Evolutionary conservation across 2,329 filamentous ascomycete species (phyloP).

Genomic region (Niveomyces coronatus): DNA sequence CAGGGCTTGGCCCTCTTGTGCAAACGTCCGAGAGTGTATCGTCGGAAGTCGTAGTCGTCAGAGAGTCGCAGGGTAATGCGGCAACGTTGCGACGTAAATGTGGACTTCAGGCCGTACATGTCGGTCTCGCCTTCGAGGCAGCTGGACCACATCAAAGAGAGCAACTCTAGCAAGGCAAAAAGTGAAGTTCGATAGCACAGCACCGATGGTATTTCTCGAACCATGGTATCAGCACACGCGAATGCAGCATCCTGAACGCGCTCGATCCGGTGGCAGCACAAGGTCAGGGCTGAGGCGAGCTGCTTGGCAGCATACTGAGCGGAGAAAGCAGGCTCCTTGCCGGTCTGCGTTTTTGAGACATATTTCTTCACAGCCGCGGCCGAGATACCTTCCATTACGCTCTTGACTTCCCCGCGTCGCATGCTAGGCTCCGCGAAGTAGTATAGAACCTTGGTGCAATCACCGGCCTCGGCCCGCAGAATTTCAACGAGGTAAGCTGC

Average conservation of each 20-base stretch:
- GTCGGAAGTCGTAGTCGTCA: conserved; percentile 78
- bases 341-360: conserved; percentile 61
- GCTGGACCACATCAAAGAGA: conserved; percentile 90
- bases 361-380: conserved; percentile 70
- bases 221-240: conserved; percentile 73
- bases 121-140: conserved; percentile 93
- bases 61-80: conserved; percentile 83
- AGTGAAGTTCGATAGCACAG: conserved; percentile 84
- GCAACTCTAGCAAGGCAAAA: conserved; percentile 82
- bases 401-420: conserved; percentile 52
- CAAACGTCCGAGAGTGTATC: conserved; percentile 66
- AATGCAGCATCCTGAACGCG: conserved; percentile 84
- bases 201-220: conserved; percentile 74
- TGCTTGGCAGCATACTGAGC: conserved; percentile 84
- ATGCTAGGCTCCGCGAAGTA: conserved; percentile 94
- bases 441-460: conserved; percentile 78
- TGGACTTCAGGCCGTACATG: conserved; percentile 77
- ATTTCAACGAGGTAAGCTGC: conserved; percentile 84
- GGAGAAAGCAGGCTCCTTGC: conserved; percentile 67
- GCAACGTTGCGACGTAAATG: conserved; percentile 66
- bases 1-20: conserved; percentile 68
- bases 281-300: conserved; percentile 72
- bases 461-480: conserved; percentile 72
- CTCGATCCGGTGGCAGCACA: conserved; percentile 87
- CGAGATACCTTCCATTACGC: conserved; percentile 54